Evolutionary conservation across 139 green algal genomes (phyloP), one percentile per base, ranked within the genome.

Genomic region (Limnomonas spitsbergensis): DNA sequence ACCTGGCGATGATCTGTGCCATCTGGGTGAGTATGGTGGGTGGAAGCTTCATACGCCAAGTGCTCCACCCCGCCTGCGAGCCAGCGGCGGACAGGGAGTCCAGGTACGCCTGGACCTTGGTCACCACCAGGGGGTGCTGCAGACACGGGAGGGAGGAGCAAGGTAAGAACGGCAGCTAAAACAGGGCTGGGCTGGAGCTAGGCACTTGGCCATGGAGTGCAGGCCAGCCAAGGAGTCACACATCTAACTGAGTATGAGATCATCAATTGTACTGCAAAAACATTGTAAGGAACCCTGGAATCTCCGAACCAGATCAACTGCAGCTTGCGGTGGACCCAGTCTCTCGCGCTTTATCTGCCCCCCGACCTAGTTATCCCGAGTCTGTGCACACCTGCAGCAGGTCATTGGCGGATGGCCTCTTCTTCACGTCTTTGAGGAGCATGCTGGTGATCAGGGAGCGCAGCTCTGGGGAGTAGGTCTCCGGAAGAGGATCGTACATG

Each of bases 31-130:
- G 68, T 26, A 82, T 75, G 29, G 53, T 56, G 53, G 70, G 77
- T 35, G 82, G 82, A 74, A 87, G 82, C 70, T 84, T 84, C 82
- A 87, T 87, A 75, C 82, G 78, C 82, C 82, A 87, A 2, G 82
- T 87, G 79, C 75, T 78, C 82, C 79, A 84, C 0, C 82, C 78
- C 1, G 6, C 40, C 7, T 76, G 75, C 6, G 47, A 42, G 37
- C 78, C 70, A 31, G 66, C 79, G 9, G 78, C 76, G 0, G 73
- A 84, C 32, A 87, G 82, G 1, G 47, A 38, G 61, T 87, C 76
- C 47, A 87, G 70, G 72, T 87, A 87, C 2, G 61, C 39, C 70
- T 87, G 68, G 35, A 78, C 40, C 24, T 40, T 26, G 3, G n/a
- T 34, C 0, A 84, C 61, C 36, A 87, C 78, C 0, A 73, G 29